A percentile compares a stretch with the other conserved stretches of the same genome.
These are phyloP conservation scores for Cerrena zonata DNA, from an alignment of 1,284 basidiomycete genomes.

Conservation along the genomic window DNA sequence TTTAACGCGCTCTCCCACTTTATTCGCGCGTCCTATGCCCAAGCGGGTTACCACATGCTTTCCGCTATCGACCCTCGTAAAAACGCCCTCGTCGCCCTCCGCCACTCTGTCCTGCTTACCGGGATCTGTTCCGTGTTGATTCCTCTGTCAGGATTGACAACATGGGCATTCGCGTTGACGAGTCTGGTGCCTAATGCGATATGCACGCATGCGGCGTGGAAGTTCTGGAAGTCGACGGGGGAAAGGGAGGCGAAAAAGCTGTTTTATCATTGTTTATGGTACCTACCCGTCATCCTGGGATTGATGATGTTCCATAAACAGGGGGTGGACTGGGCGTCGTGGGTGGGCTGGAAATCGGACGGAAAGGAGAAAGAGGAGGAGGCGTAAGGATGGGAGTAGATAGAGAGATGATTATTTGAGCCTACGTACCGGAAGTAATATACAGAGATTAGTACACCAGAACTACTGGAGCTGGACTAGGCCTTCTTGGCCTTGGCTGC, in stretches of 20 bases:
- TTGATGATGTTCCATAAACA: constrained; percentile 94
- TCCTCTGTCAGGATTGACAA: constrained; percentile 83
- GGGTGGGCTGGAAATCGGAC: constrained; percentile 14
- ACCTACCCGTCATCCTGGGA: constrained; percentile 83
- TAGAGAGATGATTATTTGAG: background rate
- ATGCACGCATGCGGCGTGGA: constrained; percentile 65
- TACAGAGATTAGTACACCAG: constrained; percentile 1
- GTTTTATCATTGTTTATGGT: constrained; percentile 86
- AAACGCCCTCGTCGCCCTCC: constrained; percentile 81
- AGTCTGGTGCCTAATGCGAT: constrained; percentile 73
- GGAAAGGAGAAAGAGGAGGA: constrained; percentile 6
- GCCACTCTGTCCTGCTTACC: constrained; percentile 78
- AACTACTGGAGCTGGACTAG: constrained; percentile 7
- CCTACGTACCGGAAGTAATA: constrained; percentile 1
- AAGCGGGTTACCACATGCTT: constrained; percentile 93
- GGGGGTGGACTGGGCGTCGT: constrained; percentile 57
- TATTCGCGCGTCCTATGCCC: constrained; percentile 83
- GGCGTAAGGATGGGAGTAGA: background rate
- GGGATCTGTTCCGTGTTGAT: constrained; percentile 77
- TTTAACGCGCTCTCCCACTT: constrained; percentile 93
- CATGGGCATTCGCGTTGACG: constrained; percentile 80
- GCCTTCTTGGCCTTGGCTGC: constrained; percentile 22
- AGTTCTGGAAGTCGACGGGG: constrained; percentile 69
- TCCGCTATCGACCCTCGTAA: constrained; percentile 74
- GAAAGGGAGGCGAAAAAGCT: constrained; percentile 78